phyloP scores from a whole-genome alignment of 2,329 filamentous ascomycete species.

The Penicillium sp. region DNA sequence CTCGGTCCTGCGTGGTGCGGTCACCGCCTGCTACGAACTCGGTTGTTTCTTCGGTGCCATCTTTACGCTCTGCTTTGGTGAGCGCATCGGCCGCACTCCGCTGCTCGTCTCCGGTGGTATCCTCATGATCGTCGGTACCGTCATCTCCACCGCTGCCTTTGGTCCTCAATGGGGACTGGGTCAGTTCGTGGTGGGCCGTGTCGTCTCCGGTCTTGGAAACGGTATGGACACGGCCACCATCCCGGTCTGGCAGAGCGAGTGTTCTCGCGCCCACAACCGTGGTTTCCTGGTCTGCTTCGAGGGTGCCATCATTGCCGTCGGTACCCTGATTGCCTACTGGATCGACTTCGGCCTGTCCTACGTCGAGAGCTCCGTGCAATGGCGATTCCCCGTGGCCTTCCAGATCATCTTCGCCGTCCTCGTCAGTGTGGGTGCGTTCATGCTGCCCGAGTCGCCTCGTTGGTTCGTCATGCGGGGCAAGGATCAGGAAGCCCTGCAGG shows the following conservation, averaged over 20 bases:
- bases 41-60: slow-evolving; percentile 37
- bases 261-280: slow-evolving; percentile 25
- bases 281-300: slow-evolving; percentile 29
- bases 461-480: slow-evolving; percentile 50
- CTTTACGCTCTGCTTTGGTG: slow-evolving; percentile 25
- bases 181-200: slow-evolving; percentile 36
- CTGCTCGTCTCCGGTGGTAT: slow-evolving; percentile 50
- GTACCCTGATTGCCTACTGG: slow-evolving; percentile 30
- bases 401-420: slow-evolving; percentile 40
- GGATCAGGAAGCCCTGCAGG: slow-evolving; percentile 41
- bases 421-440: slow-evolving; percentile 15
- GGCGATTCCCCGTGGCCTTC: slow-evolving; percentile 44
- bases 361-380: slow-evolving; percentile 30
- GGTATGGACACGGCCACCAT: slow-evolving; percentile 35
- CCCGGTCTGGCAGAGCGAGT: slow-evolving; percentile 35
- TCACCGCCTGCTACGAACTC: slow-evolving; percentile 50
- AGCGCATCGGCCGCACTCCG: slow-evolving; percentile 28
- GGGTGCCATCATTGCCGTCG: slow-evolving; percentile 26
- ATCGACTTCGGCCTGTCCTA: slow-evolving; percentile 29
- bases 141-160: slow-evolving; percentile 21
- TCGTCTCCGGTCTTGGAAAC: slow-evolving; percentile 32
- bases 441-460: slow-evolving; percentile 48
- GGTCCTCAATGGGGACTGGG: slow-evolving; percentile 22
- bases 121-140: slow-evolving; percentile 36
- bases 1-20: slow-evolving; percentile 44